A percentile compares a stretch with the other conserved stretches of the same genome.
phyloP scores from a whole-genome alignment of 768 basidiomycete genomes.

The Auriscalpium vulgare region DNA sequence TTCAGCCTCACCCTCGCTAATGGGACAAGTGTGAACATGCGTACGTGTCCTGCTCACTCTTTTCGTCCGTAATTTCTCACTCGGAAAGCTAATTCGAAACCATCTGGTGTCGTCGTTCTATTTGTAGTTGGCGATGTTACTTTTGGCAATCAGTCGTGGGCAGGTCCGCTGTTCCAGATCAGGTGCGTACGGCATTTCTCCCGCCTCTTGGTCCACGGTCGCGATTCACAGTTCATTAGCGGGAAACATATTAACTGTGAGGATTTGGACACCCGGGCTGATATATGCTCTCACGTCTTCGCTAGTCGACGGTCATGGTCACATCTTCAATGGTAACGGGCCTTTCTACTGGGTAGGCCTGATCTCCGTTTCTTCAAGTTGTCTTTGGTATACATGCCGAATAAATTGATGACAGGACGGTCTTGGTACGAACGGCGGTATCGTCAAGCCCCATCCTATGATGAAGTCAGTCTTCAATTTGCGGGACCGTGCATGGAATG shows the following conservation, averaged over 20 bases:
- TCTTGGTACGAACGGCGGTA: conserved; percentile 23
- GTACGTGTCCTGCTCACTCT: conserved; percentile 27
- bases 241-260: conserved; percentile 42
- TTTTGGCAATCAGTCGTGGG: conserved; percentile 47
- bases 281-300: not conserved
- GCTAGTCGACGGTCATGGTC: conserved; percentile 32
- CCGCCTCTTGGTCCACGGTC: not conserved
- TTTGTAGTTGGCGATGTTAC: conserved; percentile 44
- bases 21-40: conserved; percentile 51
- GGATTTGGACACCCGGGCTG: conserved; percentile 6
- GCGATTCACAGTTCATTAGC: conserved; percentile 19
- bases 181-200: not conserved
- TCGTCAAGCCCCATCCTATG: conserved; percentile 30
- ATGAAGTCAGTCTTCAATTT: conserved; percentile 23
- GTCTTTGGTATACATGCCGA: not conserved
- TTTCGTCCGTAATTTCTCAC: not conserved
- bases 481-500: not conserved
- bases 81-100: not conserved
- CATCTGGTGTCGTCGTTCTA: not conserved
- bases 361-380: not conserved
- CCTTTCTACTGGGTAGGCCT: conserved; percentile 34
- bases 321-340: conserved; percentile 35
- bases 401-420: conserved; percentile 17
- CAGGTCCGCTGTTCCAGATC: conserved; percentile 46
- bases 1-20: conserved; percentile 37